These are phyloP conservation scores for Porcisia deanei DNA, from an alignment of 208 protist species.

Conservation along the genomic window DNA sequence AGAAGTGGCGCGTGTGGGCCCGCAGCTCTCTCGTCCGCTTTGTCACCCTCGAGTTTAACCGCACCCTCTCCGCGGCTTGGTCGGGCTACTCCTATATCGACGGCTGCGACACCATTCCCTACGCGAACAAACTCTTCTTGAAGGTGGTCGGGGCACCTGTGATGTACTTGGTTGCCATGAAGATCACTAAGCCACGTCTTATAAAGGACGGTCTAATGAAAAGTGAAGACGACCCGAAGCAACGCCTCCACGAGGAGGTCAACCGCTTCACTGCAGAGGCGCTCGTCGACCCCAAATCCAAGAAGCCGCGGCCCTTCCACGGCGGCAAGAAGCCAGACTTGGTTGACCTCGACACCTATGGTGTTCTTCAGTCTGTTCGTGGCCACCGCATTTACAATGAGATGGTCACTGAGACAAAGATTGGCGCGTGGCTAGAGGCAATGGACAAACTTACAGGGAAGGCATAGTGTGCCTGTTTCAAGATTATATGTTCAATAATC, in stretches of 20 bases:
- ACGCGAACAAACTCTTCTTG: conserved; percentile 86
- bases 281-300: conserved; percentile 55
- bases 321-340: conserved; percentile 84
- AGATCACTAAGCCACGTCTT: conserved; percentile 73
- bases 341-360: conserved; percentile 89
- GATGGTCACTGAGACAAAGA: conserved; percentile 59
- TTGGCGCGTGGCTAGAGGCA: conserved; percentile 61
- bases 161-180: conserved; percentile 86
- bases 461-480: conserved; percentile 9
- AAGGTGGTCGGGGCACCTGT: conserved; percentile 90
- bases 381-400: conserved; percentile 86
- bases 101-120: conserved; percentile 82
- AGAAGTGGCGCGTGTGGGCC: conserved; percentile 84
- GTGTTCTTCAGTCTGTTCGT: conserved; percentile 85
- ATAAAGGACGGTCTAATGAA: conserved; percentile 70
- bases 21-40: conserved; percentile 81
- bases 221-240: conserved; percentile 50
- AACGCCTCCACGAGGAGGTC: conserved; percentile 67
- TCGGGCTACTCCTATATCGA: conserved; percentile 90
- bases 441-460: conserved; percentile 56
- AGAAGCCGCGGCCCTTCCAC: conserved; percentile 70
- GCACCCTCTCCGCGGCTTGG: conserved; percentile 73
- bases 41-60: conserved; percentile 87
- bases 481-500: not conserved
- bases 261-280: conserved; percentile 69